Base-by-base conservation (phyloP, 2,329 filamentous ascomycete genomes). In the Alternaria sp. region DNA sequence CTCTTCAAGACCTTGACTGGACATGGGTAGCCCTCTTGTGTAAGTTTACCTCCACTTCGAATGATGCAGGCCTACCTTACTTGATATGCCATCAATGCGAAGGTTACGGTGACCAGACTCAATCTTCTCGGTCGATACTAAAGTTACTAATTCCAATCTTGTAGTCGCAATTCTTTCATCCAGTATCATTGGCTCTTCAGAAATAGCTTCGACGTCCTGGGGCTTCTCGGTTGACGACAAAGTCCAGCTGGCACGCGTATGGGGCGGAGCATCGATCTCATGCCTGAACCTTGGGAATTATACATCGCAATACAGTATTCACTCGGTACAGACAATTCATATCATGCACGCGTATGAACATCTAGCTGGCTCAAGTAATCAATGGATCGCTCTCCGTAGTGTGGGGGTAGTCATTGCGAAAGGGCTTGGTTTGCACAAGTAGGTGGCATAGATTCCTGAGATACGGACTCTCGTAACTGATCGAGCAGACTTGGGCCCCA, bases 281-380 rank as follows among this genome's bases (percentile, higher is more conserved):
- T 84, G 82, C 65, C 72, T 86, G 2, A 81, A 84, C 40, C 73
- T 81, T 5, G 83, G 81, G 3, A 81, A 84, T 52, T 86, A 82
- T 62, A 83, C 81, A 54, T 83, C 78, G 67, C 68, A 73, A 59
- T 68, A 69, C 53, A 57, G 80, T 71, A 63, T 81, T 72, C 66
- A 75, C 65, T 64, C 75, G 0, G 77, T 85, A 4, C 81, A 85
- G 67, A 80, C 84, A 5, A 83, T 86, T 43, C 74, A 82, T 10
- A 82, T 81, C 1, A 73, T 84, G 28, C 84, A 84, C n/a, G 81
- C 84, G 4, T 82, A 82, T 9, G 84, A 83, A 9, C 84, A 86
- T 69, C 72, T 84, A 15, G 77, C 85, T 1, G 84, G 84, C 1
- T 82, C 81, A 23, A 83, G 83, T 7, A 84, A 84, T 64, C 81